Evolutionary conservation across 2,329 filamentous ascomycete genomes (phyloP), one percentile per base, ranked within the genome.

Genomic region (Shiraia sp.): DNA sequence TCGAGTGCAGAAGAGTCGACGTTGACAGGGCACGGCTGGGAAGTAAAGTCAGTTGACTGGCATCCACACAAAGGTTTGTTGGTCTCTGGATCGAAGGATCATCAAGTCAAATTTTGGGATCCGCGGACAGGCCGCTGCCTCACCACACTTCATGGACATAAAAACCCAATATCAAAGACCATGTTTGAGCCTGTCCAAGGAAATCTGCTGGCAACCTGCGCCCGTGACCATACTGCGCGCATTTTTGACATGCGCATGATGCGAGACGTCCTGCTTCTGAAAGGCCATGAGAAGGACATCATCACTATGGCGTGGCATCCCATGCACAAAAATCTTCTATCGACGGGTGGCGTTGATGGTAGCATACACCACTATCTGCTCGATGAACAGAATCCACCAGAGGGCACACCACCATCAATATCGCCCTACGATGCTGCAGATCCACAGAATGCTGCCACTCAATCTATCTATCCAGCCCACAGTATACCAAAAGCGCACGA

Each of bases 191-290:
- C 86, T 36, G 85, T 88, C 8, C 86, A 88, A 61, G 91, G 89
- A 22, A 80, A 86, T 52, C 86, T 95, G 47, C 80, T 99, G 33
- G 93, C 92, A 25, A 96, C 93, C 1, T 95, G 90, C 23, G 93
- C 91, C 30, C 82, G 93, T 65, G 93, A 99, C 62, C 89, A 95
- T 67, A 95, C 89, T 1, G 90, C 91, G 7, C 84, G 93, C 46
- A 83, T 99, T 32, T 97, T 97, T 61, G 93, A 99, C 67, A 78
- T 99, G 41, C 84, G 93, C 34, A 96, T 96, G 87, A 97, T 99
- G 93, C 87, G 93, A 50, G 93, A 99, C 68, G 91, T 97, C 41
- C 89, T 90, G 57, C 81, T 97, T 32, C 80, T 99, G 15, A 88
- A 92, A 56, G 93, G 93, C 6, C 91, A 97, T 65, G 91, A 97